Evolutionary conservation across 225 moss, liverwort and hornwort genomes (phyloP), one percentile per base, ranked within the genome.

Genomic region (Anthoceros angustus): DNA sequence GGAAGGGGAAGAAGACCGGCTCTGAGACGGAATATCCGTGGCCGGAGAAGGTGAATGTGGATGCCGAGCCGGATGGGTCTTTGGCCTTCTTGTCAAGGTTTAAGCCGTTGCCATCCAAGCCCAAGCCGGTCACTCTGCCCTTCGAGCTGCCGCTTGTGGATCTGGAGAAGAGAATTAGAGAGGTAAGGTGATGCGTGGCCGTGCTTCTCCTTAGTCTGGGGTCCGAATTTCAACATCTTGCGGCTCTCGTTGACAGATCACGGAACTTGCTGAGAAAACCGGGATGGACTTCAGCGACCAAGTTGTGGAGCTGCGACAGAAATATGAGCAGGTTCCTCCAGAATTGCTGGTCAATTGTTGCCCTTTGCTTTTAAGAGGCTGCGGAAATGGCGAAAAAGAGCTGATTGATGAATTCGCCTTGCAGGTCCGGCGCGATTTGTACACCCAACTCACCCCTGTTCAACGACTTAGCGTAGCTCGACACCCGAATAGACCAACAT

Each of bases 221-320:
- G 5, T 60, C 23, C 55, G 8, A 60, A 23, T 23, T 60, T 9
- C 23, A 18, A 60, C 23, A 23, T 18, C 0, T 16, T 60, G 18
- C 23, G 23, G 12, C 39, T 32, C n/a, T 41, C 21, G 55, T 24
- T 72, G 14, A 39, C 64, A 98, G 95, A 91, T 98, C 16, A 73
- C 88, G 62, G 88, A 89, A 73, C 91, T 91, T 12, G 95, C 95
- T 38, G 86, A 98, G 66, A 88, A 84, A 72, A 98, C 95, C 5
- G 95, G 95, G 66, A 80, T 98, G 91, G 95, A 98, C 75, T 98
- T 98, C 62, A 91, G 88, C 23, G 87, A 87, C 65, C 95, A 98
- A 71, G 91, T 98, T 68, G 84, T 75, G 71, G 91, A 91, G 78
- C 91, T 98, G 23, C 91, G 91, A 78, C 64, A 76, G 63, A 87